Percentiles rank a stretch among this genome's conserved stretches.
Conservation (phyloP, 2,329 filamentous ascomycete species). For the Massarina eburnea region DNA sequence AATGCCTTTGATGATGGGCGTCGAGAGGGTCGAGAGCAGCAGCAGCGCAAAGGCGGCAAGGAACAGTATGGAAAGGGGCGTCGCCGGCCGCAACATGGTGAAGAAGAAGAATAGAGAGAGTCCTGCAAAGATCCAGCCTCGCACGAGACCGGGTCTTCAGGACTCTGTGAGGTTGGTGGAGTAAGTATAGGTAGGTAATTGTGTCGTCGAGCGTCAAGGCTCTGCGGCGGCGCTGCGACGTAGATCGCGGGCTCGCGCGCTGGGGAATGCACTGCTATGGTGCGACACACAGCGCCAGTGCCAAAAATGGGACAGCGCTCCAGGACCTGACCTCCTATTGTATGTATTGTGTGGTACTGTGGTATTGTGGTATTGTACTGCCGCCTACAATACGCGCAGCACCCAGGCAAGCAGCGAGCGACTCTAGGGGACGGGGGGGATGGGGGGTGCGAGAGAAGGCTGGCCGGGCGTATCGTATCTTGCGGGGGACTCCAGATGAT, state of each 20-base stretch:
- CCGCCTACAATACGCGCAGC: conserved; percentile 30
- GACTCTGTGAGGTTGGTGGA: conserved; percentile 13
- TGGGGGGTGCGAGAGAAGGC: conserved; percentile 19
- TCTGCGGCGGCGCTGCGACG: not conserved
- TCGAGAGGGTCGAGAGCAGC: conserved; percentile 85
- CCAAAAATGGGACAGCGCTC: conserved; percentile 19
- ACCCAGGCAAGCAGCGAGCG: conserved; percentile 33
- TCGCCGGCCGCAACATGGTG: conserved; percentile 87
- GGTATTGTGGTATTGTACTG: no score
- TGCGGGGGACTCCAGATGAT: no score
- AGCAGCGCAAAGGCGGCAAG: conserved; percentile 82
- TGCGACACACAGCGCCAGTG: conserved; percentile 24
- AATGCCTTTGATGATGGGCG: conserved; percentile 82
- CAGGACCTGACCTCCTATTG: no score
- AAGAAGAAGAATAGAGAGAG: conserved; percentile 24
- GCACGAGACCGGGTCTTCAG: conserved; percentile 33
- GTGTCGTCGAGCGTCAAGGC: not conserved
- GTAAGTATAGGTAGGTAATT: no score
- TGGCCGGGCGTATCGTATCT: no score
- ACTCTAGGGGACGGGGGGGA: conserved; percentile 26
- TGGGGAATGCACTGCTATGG: conserved; percentile 13
- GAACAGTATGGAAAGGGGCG: conserved; percentile 83
- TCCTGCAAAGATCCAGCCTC: conserved; percentile 27
- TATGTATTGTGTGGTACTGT: no score
- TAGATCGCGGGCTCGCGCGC: conserved; percentile 16